Conservation (phyloP, 2,329 filamentous ascomycete species). For the Colletotrichum agaves region DNA sequence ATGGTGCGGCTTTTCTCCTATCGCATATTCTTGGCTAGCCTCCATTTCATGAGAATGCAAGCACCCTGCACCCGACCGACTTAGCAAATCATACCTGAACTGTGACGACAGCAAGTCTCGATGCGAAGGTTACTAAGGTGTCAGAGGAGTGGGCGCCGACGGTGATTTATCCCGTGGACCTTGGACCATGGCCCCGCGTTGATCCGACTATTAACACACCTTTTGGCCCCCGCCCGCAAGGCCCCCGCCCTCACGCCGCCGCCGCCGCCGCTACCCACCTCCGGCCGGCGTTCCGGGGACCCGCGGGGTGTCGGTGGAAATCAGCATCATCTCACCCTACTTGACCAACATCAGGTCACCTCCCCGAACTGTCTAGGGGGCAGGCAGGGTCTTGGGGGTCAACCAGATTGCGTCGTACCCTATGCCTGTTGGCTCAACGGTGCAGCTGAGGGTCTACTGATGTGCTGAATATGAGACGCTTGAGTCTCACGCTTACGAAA, state of each 20-base stretch:
- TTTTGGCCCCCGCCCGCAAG: neutral
- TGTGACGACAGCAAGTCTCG: neutral
- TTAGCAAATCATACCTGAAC: neutral
- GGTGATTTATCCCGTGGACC: neutral
- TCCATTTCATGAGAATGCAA: neutral
- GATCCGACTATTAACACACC: constrained; percentile 21
- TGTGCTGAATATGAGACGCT: no score
- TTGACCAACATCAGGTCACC: neutral
- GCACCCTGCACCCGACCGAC: neutral
- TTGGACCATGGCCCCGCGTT: constrained; percentile 6
- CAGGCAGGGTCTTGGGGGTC: neutral
- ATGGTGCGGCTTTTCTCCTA: neutral
- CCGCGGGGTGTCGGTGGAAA: neutral
- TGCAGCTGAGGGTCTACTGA: no score
- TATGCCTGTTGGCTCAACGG: no score
- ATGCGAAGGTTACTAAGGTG: neutral
- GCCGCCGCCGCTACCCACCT: constrained; percentile 2
- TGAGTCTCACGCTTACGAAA: neutral
- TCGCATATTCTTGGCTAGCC: constrained; percentile 9
- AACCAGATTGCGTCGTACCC: no score
- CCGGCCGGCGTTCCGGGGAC: constrained; percentile 18
- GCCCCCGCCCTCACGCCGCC: constrained; percentile 1
- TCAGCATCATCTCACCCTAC: neutral
- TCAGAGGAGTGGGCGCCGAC: neutral
- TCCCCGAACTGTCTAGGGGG: neutral